Evolutionary conservation across 139 green algal species (phyloP).

Genomic region (Chara braunii): DNA sequence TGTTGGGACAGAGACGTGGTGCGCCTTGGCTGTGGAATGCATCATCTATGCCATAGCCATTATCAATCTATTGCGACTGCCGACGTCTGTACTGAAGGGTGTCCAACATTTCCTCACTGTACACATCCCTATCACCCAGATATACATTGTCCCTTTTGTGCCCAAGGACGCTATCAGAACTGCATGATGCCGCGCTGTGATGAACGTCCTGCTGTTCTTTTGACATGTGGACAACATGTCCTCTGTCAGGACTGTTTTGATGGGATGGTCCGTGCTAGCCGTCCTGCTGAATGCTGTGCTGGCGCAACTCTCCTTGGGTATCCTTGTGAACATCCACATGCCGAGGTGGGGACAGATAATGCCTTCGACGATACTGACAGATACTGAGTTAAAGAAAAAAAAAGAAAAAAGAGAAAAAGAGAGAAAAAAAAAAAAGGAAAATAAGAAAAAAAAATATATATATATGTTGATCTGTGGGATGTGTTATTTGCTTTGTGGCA

Average conservation of each 20-base stretch:
- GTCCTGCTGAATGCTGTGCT: background rate
- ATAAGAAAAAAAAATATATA: constrained; percentile 2
- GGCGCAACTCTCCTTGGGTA: background rate
- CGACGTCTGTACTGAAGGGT: too few species aligned
- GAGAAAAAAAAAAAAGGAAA: constrained; percentile 3
- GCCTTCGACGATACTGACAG: background rate
- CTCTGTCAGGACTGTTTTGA: background rate
- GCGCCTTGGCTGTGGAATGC: too few species aligned
- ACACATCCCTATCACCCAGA: too few species aligned
- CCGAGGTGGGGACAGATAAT: background rate
- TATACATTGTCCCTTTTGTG: too few species aligned
- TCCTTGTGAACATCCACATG: background rate
- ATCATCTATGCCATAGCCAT: too few species aligned
- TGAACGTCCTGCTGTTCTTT: background rate
- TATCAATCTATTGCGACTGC: too few species aligned
- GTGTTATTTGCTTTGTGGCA: too few species aligned
- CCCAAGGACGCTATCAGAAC: too few species aligned
- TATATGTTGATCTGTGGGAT: too few species aligned
- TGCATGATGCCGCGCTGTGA: background rate
- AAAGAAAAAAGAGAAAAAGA: constrained; percentile 3
- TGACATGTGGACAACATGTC: background rate
- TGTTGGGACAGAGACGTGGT: too few species aligned
- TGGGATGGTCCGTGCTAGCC: background rate
- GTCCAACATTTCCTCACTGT: too few species aligned
- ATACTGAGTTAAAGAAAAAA: background rate